Evolutionary conservation across 2,329 filamentous ascomycete genomes (phyloP).

Genomic region (Pseudogymnoascus sp.): DNA sequence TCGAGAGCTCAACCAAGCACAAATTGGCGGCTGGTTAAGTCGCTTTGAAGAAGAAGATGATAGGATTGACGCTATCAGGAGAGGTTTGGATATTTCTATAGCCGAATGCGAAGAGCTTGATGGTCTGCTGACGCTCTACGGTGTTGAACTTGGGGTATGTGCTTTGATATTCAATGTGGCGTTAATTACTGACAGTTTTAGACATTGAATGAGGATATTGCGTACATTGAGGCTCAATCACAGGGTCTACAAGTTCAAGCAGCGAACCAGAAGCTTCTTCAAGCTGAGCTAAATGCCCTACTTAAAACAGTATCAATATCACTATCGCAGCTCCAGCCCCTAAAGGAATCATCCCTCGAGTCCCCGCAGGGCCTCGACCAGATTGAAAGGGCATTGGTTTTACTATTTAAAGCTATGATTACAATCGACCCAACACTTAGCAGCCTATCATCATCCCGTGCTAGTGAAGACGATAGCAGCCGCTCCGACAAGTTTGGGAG

Average conservation of each 20-base stretch:
- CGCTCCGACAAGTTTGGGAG: slow-evolving; percentile 34
- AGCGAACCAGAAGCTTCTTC: slow-evolving; percentile 85
- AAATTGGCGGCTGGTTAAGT: slow-evolving; percentile 86
- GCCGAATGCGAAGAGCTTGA: slow-evolving; percentile 94
- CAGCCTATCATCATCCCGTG: slow-evolving; percentile 36
- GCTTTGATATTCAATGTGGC: neutral
- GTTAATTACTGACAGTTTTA: slow-evolving; percentile 33
- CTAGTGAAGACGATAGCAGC: slow-evolving; percentile 32
- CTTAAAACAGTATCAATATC: slow-evolving; percentile 88
- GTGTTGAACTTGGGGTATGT: slow-evolving; percentile 82
- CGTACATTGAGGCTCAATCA: slow-evolving; percentile 94
- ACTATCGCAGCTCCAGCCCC: slow-evolving; percentile 61
- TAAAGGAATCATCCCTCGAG: slow-evolving; percentile 68
- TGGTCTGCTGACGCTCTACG: slow-evolving; percentile 86
- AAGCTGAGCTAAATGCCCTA: slow-evolving; percentile 81
- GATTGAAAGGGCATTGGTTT: slow-evolving; percentile 69
- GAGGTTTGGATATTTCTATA: slow-evolving; percentile 81
- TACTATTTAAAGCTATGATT: slow-evolving; percentile 83
- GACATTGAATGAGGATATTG: slow-evolving; percentile 91
- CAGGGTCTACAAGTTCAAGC: slow-evolving; percentile 96
- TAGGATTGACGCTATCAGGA: slow-evolving; percentile 77
- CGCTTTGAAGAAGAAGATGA: slow-evolving; percentile 82
- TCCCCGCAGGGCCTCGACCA: slow-evolving; percentile 63
- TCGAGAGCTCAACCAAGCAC: slow-evolving; percentile 79
- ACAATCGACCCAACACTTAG: slow-evolving; percentile 78